A percentile compares a stretch with the other conserved stretches of the same genome.
These are phyloP conservation scores for Cicer chorassanicum DNA, from an alignment of 306 rosid species.

Conservation along the genomic window DNA sequence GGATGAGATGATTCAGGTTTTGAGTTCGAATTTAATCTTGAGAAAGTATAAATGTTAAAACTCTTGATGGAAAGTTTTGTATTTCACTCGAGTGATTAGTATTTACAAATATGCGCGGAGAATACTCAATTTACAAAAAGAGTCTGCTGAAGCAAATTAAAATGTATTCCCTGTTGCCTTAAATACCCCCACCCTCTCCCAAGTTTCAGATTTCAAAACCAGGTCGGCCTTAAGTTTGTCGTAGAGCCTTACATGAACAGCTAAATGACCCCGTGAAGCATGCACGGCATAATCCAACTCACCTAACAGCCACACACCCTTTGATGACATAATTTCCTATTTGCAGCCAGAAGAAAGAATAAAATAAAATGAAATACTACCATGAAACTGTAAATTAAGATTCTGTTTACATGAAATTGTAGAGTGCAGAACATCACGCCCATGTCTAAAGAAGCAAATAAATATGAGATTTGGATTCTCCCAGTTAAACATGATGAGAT, in stretches of 20 bases:
- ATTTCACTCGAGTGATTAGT: too few relatives aligned
- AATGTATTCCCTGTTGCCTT: conserved; percentile 17
- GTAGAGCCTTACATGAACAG: conserved; percentile 44
- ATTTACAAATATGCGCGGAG: too few relatives aligned
- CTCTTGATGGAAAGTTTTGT: too few relatives aligned
- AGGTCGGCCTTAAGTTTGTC: conserved; percentile 41
- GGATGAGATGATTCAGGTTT: too few relatives aligned
- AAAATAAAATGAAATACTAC: conserved; percentile 19
- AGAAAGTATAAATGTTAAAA: too few relatives aligned
- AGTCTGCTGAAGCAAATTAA: background rate
- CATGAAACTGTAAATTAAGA: conserved; percentile 10
- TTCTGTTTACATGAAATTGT: conserved; percentile 31
- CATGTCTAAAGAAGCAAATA: background rate
- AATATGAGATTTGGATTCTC: too few relatives aligned
- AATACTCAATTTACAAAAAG: conserved; percentile 5
- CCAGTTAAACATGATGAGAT: background rate
- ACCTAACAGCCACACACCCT: conserved; percentile 25
- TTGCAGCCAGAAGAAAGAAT: conserved; percentile 38
- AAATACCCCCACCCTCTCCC: background rate
- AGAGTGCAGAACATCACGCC: conserved; percentile 18
- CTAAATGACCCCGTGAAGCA: conserved; percentile 33
- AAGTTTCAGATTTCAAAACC: conserved; percentile 27
- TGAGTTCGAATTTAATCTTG: too few relatives aligned
- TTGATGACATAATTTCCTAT: conserved; percentile 35
- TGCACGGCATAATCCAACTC: conserved; percentile 38